These are phyloP conservation scores for Calonectria hawksworthii DNA, from an alignment of 2,329 filamentous ascomycete species.

Conservation along the genomic window DNA sequence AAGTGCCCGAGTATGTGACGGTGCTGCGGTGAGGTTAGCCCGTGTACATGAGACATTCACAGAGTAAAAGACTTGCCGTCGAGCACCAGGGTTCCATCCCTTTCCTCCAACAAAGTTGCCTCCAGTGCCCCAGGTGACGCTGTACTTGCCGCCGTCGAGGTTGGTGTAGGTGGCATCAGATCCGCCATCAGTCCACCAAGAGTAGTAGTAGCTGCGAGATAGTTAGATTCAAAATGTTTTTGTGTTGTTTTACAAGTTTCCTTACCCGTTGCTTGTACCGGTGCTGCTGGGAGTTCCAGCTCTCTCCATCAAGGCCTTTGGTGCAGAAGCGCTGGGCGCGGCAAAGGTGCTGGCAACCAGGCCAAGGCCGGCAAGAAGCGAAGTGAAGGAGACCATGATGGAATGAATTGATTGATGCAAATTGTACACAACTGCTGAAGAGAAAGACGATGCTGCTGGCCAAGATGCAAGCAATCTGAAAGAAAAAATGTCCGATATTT, in stretches of 20 bases:
- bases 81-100: conserved; percentile 36
- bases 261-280: conserved; percentile 53
- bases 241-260: neutral
- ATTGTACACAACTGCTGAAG: neutral
- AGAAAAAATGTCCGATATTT: neutral
- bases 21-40: conserved; percentile 11
- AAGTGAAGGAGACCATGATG: conserved; percentile 44
- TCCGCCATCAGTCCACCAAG: conserved; percentile 62
- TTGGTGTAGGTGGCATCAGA: conserved; percentile 61
- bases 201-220: conserved; percentile 56
- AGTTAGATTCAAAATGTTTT: neutral
- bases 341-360: conserved; percentile 38
- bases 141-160: conserved; percentile 58
- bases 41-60: too few relatives aligned
- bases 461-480: conserved; percentile 1
- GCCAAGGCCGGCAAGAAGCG: conserved; percentile 43
- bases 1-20: conserved; percentile 46
- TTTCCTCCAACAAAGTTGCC: conserved; percentile 43
- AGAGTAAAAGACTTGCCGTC: conserved; percentile 57
- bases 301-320: conserved; percentile 28
- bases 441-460: neutral
- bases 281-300: conserved; percentile 52
- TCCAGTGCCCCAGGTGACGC: conserved; percentile 56
- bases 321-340: conserved; percentile 39
- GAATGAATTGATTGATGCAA: conserved; percentile 1